Percentiles rank a stretch among this genome's conserved stretches.
Conservation (phyloP, 805 yeast species). For the Yarrowia sp. region DNA sequence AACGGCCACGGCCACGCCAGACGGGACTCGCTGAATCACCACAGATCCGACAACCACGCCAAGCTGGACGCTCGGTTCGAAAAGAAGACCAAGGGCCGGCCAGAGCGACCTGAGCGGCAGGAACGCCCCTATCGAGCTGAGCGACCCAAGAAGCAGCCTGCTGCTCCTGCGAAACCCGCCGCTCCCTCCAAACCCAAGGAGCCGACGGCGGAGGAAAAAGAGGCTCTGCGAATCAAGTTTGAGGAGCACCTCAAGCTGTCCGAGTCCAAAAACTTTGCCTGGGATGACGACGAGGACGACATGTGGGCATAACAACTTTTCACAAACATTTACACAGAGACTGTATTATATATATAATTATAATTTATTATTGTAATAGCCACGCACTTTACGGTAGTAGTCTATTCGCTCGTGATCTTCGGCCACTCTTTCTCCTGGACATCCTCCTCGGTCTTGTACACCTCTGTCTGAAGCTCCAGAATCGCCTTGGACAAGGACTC, state of each 20-base stretch:
- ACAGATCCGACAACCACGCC: neutral
- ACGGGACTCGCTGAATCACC: constrained; percentile 1
- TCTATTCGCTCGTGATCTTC: too few relatives aligned
- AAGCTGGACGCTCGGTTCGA: neutral
- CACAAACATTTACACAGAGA: neutral
- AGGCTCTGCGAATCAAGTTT: constrained; percentile 5
- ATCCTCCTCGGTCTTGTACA: too few relatives aligned
- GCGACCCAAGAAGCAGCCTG: neutral
- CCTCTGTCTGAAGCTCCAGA: neutral
- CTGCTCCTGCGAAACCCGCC: neutral
- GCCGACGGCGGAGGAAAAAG: neutral
- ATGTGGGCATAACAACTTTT: constrained; percentile 6
- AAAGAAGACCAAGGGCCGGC: neutral
- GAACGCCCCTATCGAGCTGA: too few relatives aligned
- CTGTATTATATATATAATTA: constrained; percentile 11
- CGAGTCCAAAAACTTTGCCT: constrained; percentile 11
- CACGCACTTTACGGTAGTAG: neutral
- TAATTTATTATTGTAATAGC: constrained; percentile 7
- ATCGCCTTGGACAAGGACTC: too few relatives aligned
- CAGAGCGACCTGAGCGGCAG: neutral
- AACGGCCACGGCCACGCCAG: constrained; percentile 11
- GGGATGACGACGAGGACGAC: constrained; percentile 21
- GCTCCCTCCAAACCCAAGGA: constrained; percentile 3
- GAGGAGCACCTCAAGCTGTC: constrained; percentile 1
- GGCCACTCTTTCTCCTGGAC: too few relatives aligned